Evolutionary conservation across 2,329 filamentous ascomycete genomes (phyloP).

Genomic region (Pseudonectria foliicola): DNA sequence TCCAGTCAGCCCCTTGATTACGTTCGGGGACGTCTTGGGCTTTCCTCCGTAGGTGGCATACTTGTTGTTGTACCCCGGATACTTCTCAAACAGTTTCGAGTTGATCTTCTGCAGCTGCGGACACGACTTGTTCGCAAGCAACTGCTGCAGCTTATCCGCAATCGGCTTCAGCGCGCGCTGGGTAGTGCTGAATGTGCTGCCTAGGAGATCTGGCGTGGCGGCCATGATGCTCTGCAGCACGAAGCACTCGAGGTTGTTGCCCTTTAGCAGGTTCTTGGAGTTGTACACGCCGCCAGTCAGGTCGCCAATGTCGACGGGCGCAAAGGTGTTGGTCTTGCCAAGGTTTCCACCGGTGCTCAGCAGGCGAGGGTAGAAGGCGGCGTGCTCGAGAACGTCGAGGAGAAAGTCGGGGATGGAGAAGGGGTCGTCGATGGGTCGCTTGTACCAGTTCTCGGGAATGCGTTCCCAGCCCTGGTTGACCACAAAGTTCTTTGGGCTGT

Average conservation of each 20-base stretch:
- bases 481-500: slow-evolving; percentile 30
- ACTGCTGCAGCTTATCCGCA: slow-evolving; percentile 3
- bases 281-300: slow-evolving; percentile 41
- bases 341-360: slow-evolving; percentile 43
- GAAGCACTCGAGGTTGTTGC: slow-evolving; percentile 40
- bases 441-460: slow-evolving; percentile 46
- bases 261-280: slow-evolving; percentile 30
- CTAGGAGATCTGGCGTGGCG: slow-evolving; percentile 32
- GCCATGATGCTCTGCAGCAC: slow-evolving; percentile 29
- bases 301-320: slow-evolving; percentile 34
- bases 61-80: slow-evolving; percentile 3
- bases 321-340: slow-evolving; percentile 41
- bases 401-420: slow-evolving; percentile 26
- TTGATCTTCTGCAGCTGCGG: slow-evolving; percentile 4
- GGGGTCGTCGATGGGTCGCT: slow-evolving; percentile 34
- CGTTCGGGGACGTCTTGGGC: slow-evolving; percentile 1
- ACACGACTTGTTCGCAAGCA: slow-evolving; percentile 1
- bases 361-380: slow-evolving; percentile 32
- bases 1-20: slow-evolving; percentile 1
- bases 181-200: slow-evolving; percentile 20
- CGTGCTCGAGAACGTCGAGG: slow-evolving; percentile 29
- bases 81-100: slow-evolving; percentile 4
- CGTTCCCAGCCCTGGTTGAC: slow-evolving; percentile 40
- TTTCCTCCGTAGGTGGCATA: slow-evolving; percentile 9
- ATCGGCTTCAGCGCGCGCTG: slow-evolving; percentile 2